Evolutionary conservation across 805 yeast genomes (phyloP), one percentile per base, ranked within the genome.

Genomic region (Candida nemodendra): DNA sequence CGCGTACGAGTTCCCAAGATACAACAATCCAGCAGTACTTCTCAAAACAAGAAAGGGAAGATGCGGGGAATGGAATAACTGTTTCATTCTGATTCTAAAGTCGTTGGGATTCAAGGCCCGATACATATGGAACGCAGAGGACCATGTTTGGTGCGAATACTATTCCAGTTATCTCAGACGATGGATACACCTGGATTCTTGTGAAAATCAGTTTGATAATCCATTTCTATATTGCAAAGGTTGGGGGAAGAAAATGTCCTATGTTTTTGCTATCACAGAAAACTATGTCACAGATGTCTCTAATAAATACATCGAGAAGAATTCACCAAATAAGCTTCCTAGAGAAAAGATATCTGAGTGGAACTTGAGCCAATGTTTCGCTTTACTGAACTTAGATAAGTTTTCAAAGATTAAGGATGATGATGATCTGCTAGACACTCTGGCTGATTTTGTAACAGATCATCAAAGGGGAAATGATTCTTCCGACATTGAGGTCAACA

Each of bases 131-230:
- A 89, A 88, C 58, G 66, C 75, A 6, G 98, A 91, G 57, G 98
- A 91, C 57, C 98, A 91, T 58, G 97, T 87, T 1, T 91, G 98
- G 98, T 84, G 95, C 52, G 98, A 91, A 55, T 82, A 84, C 51
- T 90, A 78, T 57, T 84, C 95, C 1, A 58, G 51, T 0, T 53
- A 63, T 15, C 66, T 76, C 46, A 60, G 71, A 30, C 62, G 88
- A 38, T 91, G 98, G 97, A 70, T 90, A 14, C 98, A 91, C 59
- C 65, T 85, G 13, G 98, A 90, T 53, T 76, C 87, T 7, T 91
- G 98, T 58, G 98, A 90, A 51, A 81, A 78, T 32, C 80, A 90
- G 0, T 88, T 71, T 62, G 95, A 91, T 59, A 77, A 86, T 43
- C 97, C 97, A 0, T 57, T 68, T 16, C 64, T 89, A 12, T 90